These are phyloP conservation scores for Thelonectria blattea DNA, from an alignment of 2,329 filamentous ascomycete genomes.

Conservation along the genomic window DNA sequence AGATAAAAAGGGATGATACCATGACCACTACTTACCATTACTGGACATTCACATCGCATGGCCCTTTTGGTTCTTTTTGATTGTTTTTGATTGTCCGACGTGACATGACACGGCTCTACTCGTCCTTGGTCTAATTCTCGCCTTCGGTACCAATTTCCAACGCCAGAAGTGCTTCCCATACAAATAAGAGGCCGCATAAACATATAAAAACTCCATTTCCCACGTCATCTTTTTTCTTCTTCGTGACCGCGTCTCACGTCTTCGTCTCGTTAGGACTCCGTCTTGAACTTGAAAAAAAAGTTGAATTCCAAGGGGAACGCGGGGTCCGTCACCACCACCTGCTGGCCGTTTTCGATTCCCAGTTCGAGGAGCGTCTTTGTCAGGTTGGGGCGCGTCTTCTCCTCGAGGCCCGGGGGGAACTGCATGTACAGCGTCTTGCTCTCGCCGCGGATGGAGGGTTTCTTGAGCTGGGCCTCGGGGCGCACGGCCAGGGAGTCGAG, in stretches of 20 bases:
- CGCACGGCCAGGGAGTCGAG: slow-evolving; percentile 82
- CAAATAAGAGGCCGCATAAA: slow-evolving; percentile 10
- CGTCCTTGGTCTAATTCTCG: slow-evolving; percentile 28
- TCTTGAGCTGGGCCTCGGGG: slow-evolving; percentile 92
- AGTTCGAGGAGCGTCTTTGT: slow-evolving; percentile 78
- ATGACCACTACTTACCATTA: slow-evolving; percentile 37
- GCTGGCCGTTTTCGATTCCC: slow-evolving; percentile 76
- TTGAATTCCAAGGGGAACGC: slow-evolving; percentile 77
- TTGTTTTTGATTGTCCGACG: background rate
- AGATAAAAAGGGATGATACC: slow-evolving; percentile 45
- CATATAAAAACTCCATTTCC: slow-evolving; percentile 26
- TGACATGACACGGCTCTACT: slow-evolving; percentile 40
- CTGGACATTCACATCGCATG: slow-evolving; percentile 3
- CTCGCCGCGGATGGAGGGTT: slow-evolving; percentile 81
- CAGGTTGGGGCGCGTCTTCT: slow-evolving; percentile 84
- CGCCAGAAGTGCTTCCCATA: slow-evolving; percentile 36
- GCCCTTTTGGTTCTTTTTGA: background rate
- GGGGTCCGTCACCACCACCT: slow-evolving; percentile 92
- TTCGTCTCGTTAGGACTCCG: slow-evolving; percentile 16
- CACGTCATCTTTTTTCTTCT: background rate
- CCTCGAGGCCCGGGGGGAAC: slow-evolving; percentile 78
- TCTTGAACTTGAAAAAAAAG: slow-evolving; percentile 59
- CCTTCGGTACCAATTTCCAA: slow-evolving; percentile 31
- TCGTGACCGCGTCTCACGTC: background rate
- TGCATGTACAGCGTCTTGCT: slow-evolving; percentile 91